phyloP scores from a whole-genome alignment of 371 early-diverging fungal species.

The Entomophthora muscae region DNA sequence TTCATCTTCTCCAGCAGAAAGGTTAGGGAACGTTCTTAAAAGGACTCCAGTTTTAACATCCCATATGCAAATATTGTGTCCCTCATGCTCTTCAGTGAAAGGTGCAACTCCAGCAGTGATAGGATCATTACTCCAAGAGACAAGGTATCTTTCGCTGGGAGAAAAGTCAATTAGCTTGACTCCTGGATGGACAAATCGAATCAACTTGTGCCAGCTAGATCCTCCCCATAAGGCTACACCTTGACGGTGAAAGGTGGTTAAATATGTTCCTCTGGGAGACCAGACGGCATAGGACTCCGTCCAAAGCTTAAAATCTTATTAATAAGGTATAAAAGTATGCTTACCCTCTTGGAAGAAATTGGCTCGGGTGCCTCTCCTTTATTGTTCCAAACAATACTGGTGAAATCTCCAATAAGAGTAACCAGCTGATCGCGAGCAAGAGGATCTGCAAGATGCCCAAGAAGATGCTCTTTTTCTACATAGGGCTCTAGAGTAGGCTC shows the following conservation, averaged over 20 bases:
- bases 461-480: constrained; percentile 47
- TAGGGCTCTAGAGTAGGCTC: constrained; percentile 38
- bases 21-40: constrained; percentile 70
- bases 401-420: constrained; percentile 65
- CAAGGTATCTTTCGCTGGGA: constrained; percentile 81
- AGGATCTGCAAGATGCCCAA: constrained; percentile 77
- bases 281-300: constrained; percentile 85
- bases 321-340: constrained; percentile 5
- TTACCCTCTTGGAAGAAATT: constrained; percentile 41
- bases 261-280: constrained; percentile 87
- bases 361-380: constrained; percentile 67
- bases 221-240: constrained; percentile 96
- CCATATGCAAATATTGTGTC: constrained; percentile 72
- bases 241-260: constrained; percentile 83
- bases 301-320: constrained; percentile 53
- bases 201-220: constrained; percentile 73
- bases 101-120: constrained; percentile 39
- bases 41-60: constrained; percentile 69
- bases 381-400: constrained; percentile 78
- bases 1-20: constrained; percentile 21
- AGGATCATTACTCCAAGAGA: constrained; percentile 82
- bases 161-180: constrained; percentile 85
- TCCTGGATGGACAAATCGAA: constrained; percentile 79
- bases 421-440: constrained; percentile 83
- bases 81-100: constrained; percentile 53